A percentile compares a stretch with the other conserved stretches of the same genome.
Evolutionary conservation across 2,329 filamentous ascomycete genomes (phyloP).

Genomic region (Aspergillus proliferans): DNA sequence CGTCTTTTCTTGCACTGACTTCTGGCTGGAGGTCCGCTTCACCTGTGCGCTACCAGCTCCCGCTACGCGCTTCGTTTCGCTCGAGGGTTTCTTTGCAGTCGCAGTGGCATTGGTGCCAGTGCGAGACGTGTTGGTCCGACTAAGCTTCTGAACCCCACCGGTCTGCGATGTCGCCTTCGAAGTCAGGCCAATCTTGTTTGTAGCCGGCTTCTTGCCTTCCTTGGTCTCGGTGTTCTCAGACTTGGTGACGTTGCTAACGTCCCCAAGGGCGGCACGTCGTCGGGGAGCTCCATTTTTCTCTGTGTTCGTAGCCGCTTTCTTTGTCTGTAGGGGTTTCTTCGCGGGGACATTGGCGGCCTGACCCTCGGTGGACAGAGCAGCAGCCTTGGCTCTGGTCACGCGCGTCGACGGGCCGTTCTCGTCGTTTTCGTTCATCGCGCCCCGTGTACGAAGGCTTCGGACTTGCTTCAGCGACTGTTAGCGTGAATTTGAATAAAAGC

Average conservation of each 20-base stretch:
- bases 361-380: slow-evolving; percentile 50
- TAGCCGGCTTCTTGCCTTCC: slow-evolving; percentile 67
- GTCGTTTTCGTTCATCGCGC: slow-evolving; percentile 86
- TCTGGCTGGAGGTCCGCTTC: slow-evolving; percentile 54
- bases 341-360: slow-evolving; percentile 55
- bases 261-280: slow-evolving; percentile 79
- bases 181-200: slow-evolving; percentile 60
- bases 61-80: slow-evolving; percentile 66
- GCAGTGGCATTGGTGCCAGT: slow-evolving; percentile 55
- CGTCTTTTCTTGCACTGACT: slow-evolving; percentile 56
- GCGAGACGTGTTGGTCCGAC: slow-evolving; percentile 55
- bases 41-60: slow-evolving; percentile 61
- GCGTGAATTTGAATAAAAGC: neutral
- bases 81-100: slow-evolving; percentile 54
- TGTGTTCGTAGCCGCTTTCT: slow-evolving; percentile 53
- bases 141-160: slow-evolving; percentile 72
- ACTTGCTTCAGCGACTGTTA: slow-evolving; percentile 40
- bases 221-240: slow-evolving; percentile 48
- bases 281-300: slow-evolving; percentile 49
- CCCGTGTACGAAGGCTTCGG: slow-evolving; percentile 66
- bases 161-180: slow-evolving; percentile 73
- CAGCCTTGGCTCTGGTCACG: slow-evolving; percentile 87
- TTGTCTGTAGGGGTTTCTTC: slow-evolving; percentile 62
- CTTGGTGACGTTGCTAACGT: slow-evolving; percentile 93
- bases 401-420: slow-evolving; percentile 77